Evolutionary conservation across 768 basidiomycete species (phyloP).

Genomic region (Leccinum ochraceum): DNA sequence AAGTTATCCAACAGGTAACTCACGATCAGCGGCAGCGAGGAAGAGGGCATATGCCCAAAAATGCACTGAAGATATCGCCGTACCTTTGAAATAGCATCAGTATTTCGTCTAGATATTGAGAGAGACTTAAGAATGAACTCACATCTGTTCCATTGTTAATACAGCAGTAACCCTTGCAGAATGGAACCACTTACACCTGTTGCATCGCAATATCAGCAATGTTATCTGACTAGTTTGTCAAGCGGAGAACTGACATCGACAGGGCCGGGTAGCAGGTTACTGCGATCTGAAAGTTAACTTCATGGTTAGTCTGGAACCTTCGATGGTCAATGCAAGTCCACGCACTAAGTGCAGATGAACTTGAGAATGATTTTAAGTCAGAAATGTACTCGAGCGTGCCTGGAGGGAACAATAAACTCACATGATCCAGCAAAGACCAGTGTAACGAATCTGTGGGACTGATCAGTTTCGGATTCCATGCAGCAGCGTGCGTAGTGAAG

Average conservation of each 20-base stretch:
- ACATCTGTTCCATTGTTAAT: slow-evolving; percentile 8
- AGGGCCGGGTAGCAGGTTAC: slow-evolving; percentile 8
- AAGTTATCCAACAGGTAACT: neutral
- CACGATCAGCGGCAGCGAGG: slow-evolving; percentile 17
- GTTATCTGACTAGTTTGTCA: too few relatives aligned
- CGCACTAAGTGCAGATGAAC: slow-evolving; percentile 6
- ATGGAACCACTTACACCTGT: slow-evolving; percentile 8
- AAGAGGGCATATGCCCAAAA: slow-evolving; percentile 18
- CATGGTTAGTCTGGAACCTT: neutral
- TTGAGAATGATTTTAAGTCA: neutral
- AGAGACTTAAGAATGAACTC: neutral
- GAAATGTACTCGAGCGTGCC: neutral
- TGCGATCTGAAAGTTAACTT: slow-evolving; percentile 1
- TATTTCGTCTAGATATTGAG: neutral
- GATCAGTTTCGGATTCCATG: neutral
- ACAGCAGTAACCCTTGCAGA: neutral
- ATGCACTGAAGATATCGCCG: neutral
- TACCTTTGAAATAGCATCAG: slow-evolving; percentile 1
- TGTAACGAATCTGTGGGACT: slow-evolving; percentile 13
- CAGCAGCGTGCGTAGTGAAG: too few relatives aligned
- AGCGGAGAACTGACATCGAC: slow-evolving; percentile 1
- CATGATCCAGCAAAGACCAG: slow-evolving; percentile 14
- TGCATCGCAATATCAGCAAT: neutral
- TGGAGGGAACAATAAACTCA: neutral
- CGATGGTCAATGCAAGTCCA: neutral